Conservation (phyloP, 2,329 filamentous ascomycete genomes). For the Moelleriella libera region DNA sequence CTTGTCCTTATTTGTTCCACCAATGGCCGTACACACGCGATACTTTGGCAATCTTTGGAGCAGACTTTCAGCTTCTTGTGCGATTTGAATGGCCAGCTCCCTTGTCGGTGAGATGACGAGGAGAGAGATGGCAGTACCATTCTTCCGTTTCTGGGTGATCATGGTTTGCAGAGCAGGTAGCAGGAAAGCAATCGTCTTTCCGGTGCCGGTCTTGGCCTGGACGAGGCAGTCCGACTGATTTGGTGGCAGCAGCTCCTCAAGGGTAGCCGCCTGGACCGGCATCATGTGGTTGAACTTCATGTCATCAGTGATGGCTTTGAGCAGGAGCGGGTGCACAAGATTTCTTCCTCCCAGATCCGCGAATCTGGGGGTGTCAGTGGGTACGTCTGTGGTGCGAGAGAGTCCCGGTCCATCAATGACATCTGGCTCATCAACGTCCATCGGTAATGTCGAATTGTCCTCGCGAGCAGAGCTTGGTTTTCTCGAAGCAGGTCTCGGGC, state of each 20-base stretch:
- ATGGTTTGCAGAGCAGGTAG: constrained; percentile 73
- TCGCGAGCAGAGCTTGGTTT: not conserved
- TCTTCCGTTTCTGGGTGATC: constrained; percentile 27
- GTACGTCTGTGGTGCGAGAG: constrained; percentile 15
- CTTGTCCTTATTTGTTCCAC: constrained; percentile 59
- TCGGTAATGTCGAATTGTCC: not conserved
- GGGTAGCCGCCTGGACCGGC: constrained; percentile 38
- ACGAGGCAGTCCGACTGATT: constrained; percentile 44
- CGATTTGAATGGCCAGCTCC: constrained; percentile 57
- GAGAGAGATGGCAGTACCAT: constrained; percentile 32
- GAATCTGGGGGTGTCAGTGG: constrained; percentile 30
- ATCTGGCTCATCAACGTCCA: not conserved
- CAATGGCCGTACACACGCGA: constrained; percentile 65
- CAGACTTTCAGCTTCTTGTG: constrained; percentile 55
- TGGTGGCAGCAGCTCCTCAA: constrained; percentile 31
- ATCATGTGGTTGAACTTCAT: constrained; percentile 38
- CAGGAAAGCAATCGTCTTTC: constrained; percentile 75
- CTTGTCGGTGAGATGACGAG: constrained; percentile 59
- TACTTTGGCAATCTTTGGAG: constrained; percentile 61
- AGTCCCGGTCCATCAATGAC: not conserved
- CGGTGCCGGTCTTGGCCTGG: constrained; percentile 77
- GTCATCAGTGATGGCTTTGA: constrained; percentile 33
- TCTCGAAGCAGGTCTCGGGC: not conserved
- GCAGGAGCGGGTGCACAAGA: constrained; percentile 27
- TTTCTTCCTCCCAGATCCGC: constrained; percentile 25